Percentiles rank a stretch among this genome's conserved stretches.
Conservation (phyloP, 2,329 filamentous ascomycete genomes). For the Mycosphaerella arachidis region DNA sequence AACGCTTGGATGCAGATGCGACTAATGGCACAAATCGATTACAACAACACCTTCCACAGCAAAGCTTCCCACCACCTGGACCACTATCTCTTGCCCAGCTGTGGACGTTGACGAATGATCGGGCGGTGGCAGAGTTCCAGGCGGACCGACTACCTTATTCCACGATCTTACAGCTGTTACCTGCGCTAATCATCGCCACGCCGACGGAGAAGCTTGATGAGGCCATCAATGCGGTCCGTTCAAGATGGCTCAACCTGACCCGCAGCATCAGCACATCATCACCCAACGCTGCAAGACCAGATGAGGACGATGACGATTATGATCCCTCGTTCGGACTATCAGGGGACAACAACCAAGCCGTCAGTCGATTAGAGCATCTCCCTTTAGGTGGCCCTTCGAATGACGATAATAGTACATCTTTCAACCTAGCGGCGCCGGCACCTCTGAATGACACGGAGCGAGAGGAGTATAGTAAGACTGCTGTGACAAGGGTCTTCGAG, state of each 20-base stretch:
- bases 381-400: conserved; percentile 41
- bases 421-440: conserved; percentile 73
- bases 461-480: conserved; percentile 67
- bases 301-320: conserved; percentile 82
- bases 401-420: conserved; percentile 63
- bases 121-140: conserved; percentile 72
- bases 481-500: conserved; percentile 71
- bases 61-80: conserved; percentile 65
- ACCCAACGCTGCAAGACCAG: conserved; percentile 29
- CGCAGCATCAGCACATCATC: conserved; percentile 28
- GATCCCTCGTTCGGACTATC: conserved; percentile 79
- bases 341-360: conserved; percentile 71
- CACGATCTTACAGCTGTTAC: conserved; percentile 74
- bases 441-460: conserved; percentile 67
- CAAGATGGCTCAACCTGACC: conserved; percentile 39
- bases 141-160: conserved; percentile 72
- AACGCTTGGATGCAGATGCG: conserved; percentile 59
- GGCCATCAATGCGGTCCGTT: conserved; percentile 60
- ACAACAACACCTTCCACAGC: conserved; percentile 24
- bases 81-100: conserved; percentile 76
- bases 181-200: conserved; percentile 69
- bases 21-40: conserved; percentile 20
- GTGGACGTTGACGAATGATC: conserved; percentile 77
- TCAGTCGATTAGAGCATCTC: conserved; percentile 70
- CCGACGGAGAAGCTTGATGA: conserved; percentile 64